Base-by-base conservation (phyloP, 805 yeast species). In the Debaryomyces hansenii region DNA sequence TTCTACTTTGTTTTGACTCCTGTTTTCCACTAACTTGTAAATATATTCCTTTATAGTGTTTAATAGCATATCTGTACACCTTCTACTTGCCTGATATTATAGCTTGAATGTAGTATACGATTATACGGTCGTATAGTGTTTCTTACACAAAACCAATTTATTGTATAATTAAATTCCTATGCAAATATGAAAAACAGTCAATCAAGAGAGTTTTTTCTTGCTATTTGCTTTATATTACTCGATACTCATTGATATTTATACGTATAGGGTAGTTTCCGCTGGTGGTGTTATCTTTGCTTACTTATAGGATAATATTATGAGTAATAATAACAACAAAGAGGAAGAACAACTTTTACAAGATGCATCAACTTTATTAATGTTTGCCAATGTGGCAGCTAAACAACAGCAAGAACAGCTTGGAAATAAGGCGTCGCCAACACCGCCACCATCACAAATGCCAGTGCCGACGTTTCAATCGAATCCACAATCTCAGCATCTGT, bases 341-440 rank as follows among this genome's bases (percentile, higher is more conserved):
- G 67, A 67, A 49, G 67, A 69, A 44, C 74, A 69, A 57, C 70
- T 72, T 29, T 63, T 81, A 9, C 83, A 80, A 52, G 85, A 82
- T 64, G 85, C 87, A 1, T 79, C 84, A 14, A 79, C 85, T 18
- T 64, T 82, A 40, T 66, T 82, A 45, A 76, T 80, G 84, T 80
- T 82, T 57, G 83, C 84, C 20, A 80, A 74, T 53, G 75, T 74
- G 14, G 82, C 78, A 3, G 77, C 78, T 14, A 69, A 72, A 42
- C 77, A 72, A 44, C 70, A 63, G 36, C 65, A 60, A 24, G 55
- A 54, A n/a, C 54, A 46, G 21, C 54, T 20, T 33, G 35, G 37
- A 12, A 42, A 42, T 28, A 37, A 45, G 24, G 38, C 42, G 10
- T 50, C 44, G 16, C 50, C 37, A 20, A 35, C 31, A 28, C 50